Evolutionary conservation across 805 yeast genomes (phyloP).

Genomic region (Gaillardinia entomophila): DNA sequence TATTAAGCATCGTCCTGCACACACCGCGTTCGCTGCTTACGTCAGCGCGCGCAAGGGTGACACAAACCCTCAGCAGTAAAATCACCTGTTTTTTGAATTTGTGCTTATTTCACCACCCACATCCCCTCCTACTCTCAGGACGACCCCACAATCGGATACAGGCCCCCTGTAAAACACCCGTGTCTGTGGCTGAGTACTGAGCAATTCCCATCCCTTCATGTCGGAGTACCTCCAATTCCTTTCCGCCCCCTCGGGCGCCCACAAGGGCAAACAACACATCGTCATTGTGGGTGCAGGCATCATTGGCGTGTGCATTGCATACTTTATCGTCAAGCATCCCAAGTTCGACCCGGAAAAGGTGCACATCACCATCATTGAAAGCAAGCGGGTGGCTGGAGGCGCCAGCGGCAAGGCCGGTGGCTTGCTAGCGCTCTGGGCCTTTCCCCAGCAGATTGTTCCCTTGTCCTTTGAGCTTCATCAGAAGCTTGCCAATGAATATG

Average conservation of each 20-base stretch:
- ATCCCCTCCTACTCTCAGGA: too few species aligned
- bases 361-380: conserved; percentile 81
- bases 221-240: conserved; percentile 26
- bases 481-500: conserved; percentile 67
- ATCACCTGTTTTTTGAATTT: too few species aligned
- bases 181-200: too few species aligned
- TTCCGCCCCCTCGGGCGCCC: conserved; percentile 42
- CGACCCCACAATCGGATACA: too few species aligned
- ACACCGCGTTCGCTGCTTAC: too few species aligned
- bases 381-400: conserved; percentile 92
- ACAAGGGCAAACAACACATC: conserved; percentile 65
- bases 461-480: conserved; percentile 81
- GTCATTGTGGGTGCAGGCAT: conserved; percentile 93
- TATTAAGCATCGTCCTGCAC: too few species aligned
- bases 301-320: conserved; percentile 93
- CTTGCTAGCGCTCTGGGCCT: conserved; percentile 89
- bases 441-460: conserved; percentile 91
- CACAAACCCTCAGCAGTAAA: too few species aligned
- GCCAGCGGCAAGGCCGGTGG: conserved; percentile 99
- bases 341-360: conserved; percentile 64
- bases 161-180: too few species aligned
- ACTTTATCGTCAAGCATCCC: conserved; percentile 79
- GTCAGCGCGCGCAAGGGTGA: too few species aligned
- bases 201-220: conserved; percentile 13
- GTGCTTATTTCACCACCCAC: too few species aligned